Evolutionary conservation across 805 yeast species (phyloP).

Genomic region (Candida rishiriensis): DNA sequence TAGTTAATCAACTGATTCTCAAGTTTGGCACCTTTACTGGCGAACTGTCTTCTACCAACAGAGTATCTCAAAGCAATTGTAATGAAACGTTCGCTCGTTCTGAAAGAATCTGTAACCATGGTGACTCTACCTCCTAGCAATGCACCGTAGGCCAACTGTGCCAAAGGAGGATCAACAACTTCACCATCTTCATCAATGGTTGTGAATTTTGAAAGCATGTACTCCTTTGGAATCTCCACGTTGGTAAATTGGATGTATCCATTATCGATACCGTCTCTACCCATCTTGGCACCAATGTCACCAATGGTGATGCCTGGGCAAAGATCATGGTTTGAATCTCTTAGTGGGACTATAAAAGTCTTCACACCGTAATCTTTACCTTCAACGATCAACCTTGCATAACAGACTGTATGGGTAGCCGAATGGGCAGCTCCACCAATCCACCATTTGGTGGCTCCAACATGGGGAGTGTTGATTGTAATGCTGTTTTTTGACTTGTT

Average conservation of each 20-base stretch:
- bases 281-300: conserved; percentile 94
- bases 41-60: conserved; percentile 83
- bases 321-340: conserved; percentile 70
- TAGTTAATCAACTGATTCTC: conserved; percentile 81
- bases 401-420: conserved; percentile 81
- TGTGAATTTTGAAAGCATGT: conserved; percentile 77
- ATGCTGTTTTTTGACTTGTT: conserved; percentile 63
- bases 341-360: conserved; percentile 84
- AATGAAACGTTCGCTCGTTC: conserved; percentile 71
- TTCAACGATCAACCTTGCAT: conserved; percentile 75
- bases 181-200: conserved; percentile 64
- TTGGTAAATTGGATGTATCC: conserved; percentile 93
- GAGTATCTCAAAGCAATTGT: conserved; percentile 89
- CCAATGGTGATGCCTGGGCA: conserved; percentile 81
- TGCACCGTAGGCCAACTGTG: conserved; percentile 85
- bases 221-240: conserved; percentile 79
- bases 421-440: conserved; percentile 97
- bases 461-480: conserved; percentile 77
- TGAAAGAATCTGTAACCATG: conserved; percentile 83
- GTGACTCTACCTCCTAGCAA: conserved; percentile 83
- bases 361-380: conserved; percentile 90
- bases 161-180: conserved; percentile 76
- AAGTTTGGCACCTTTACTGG: conserved; percentile 35
- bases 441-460: conserved; percentile 98
- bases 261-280: conserved; percentile 91